Conservation (phyloP, 129 eudicot species). For the Centrapalus pauciflorus region DNA sequence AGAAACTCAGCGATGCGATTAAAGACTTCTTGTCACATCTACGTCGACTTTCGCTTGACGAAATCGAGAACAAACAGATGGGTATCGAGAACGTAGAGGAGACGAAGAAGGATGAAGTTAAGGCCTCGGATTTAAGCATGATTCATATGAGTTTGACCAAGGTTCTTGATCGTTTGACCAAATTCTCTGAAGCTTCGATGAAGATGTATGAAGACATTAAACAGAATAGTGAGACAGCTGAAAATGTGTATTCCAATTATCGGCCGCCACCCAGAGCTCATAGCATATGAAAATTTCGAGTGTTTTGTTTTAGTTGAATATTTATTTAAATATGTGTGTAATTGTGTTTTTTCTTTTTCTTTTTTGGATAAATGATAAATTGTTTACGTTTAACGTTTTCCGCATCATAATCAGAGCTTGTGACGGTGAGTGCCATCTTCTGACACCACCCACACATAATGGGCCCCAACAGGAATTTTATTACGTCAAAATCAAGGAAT, state of each 20-base stretch:
- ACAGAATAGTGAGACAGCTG: constrained; percentile 60
- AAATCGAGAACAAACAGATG: constrained; percentile 25
- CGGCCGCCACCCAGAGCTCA: constrained; percentile 53
- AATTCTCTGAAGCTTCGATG: constrained; percentile 75
- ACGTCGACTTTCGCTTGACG: constrained; percentile 38
- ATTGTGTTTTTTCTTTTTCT: no score
- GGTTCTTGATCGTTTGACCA: constrained; percentile 71
- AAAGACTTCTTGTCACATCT: constrained; percentile 44
- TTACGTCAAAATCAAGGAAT: no score
- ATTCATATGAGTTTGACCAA: constrained; percentile 60
- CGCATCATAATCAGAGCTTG: no score
- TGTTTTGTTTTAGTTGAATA: neutral
- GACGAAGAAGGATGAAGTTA: constrained; percentile 16
- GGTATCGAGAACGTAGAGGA: constrained; percentile 14
- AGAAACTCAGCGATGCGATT: constrained; percentile 60
- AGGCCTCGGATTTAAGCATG: constrained; percentile 31
- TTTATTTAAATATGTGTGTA: no score
- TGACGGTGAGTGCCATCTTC: no score
- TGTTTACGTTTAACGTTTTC: no score
- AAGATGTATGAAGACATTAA: constrained; percentile 71
- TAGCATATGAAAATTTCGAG: constrained; percentile 30
- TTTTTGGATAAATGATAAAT: no score
- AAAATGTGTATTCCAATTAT: constrained; percentile 53
- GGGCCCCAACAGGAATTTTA: no score
- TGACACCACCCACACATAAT: no score